Conservation (phyloP, 1,139 yeast species). For the Magnusiomyces paraingens region DNA sequence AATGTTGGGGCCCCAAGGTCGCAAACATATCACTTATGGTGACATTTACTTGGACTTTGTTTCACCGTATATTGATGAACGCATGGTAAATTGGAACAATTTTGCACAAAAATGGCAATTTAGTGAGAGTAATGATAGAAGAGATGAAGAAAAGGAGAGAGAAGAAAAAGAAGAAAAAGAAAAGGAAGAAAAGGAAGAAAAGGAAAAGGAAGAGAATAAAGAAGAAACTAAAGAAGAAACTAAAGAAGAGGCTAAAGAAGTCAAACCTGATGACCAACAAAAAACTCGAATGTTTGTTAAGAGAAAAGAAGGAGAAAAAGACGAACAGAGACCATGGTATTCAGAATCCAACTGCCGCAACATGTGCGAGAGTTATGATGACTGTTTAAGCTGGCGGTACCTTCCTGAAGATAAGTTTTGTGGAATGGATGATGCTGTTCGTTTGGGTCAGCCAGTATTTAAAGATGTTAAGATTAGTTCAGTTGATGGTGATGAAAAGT, state of each 20-base stretch:
- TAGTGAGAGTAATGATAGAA: slow-evolving; percentile 13
- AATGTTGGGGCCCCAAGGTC: slow-evolving; percentile 14
- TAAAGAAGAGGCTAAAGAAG: background rate
- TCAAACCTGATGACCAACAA: slow-evolving; percentile 17
- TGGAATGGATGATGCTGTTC: slow-evolving; percentile 15
- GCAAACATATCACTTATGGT: slow-evolving; percentile 18
- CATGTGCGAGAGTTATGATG: slow-evolving; percentile 21
- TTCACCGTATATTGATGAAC: slow-evolving; percentile 20
- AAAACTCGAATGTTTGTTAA: slow-evolving; percentile 23
- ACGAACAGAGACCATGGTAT: slow-evolving; percentile 19
- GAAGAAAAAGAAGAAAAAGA: slow-evolving; percentile 2
- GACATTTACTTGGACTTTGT: slow-evolving; percentile 25
- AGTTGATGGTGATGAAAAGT: slow-evolving; percentile 7
- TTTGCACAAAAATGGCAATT: slow-evolving; percentile 18
- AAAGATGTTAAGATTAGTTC: slow-evolving; percentile 10
- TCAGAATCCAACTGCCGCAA: slow-evolving; percentile 22
- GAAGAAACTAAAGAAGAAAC: background rate
- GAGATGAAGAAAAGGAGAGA: slow-evolving; percentile 7
- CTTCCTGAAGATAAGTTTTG: slow-evolving; percentile 19
- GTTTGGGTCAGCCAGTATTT: slow-evolving; percentile 10
- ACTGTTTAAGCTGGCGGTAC: slow-evolving; percentile 28
- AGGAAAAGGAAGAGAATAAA: slow-evolving; percentile 4
- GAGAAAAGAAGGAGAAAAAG: slow-evolving; percentile 20
- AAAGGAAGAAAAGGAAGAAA: slow-evolving; percentile 6
- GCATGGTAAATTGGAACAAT: slow-evolving; percentile 19